phyloP scores from a whole-genome alignment of 805 yeast genomes.

The Allodekkera sacchari region DNA sequence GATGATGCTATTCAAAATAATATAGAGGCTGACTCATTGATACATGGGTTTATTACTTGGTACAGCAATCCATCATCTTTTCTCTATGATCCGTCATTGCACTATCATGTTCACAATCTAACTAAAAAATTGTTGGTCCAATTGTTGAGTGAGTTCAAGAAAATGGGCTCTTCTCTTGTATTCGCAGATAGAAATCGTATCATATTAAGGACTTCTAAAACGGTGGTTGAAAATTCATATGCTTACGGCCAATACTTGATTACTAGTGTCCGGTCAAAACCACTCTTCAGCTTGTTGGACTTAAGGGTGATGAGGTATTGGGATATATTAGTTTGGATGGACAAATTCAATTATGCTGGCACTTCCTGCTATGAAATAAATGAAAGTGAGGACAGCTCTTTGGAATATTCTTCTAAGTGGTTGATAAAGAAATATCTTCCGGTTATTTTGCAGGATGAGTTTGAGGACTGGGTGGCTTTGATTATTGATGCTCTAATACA shows the following conservation, averaged over 20 bases:
- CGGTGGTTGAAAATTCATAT: slow-evolving; percentile 76
- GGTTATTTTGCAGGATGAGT: slow-evolving; percentile 64
- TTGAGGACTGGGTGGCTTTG: slow-evolving; percentile 78
- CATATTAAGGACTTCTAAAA: slow-evolving; percentile 64
- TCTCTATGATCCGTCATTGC: slow-evolving; percentile 69
- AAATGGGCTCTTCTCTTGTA: slow-evolving; percentile 71
- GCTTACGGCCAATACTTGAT: slow-evolving; percentile 83
- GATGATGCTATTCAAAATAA: slow-evolving; percentile 63
- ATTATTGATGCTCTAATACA: slow-evolving; percentile 64
- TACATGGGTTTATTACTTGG: slow-evolving; percentile 80
- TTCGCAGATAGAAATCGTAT: slow-evolving; percentile 75
- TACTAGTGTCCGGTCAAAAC: slow-evolving; percentile 69
- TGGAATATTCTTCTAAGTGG: slow-evolving; percentile 61
- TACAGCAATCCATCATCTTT: slow-evolving; percentile 66
- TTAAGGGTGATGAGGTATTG: slow-evolving; percentile 68
- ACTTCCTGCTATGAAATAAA: slow-evolving; percentile 39
- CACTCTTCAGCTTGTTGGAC: slow-evolving; percentile 77
- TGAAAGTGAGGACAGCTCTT: slow-evolving; percentile 26
- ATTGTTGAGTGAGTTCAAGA: slow-evolving; percentile 66
- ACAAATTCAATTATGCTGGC: slow-evolving; percentile 81
- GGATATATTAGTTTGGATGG: slow-evolving; percentile 96
- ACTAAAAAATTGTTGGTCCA: slow-evolving; percentile 78
- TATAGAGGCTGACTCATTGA: slow-evolving; percentile 71
- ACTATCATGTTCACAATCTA: slow-evolving; percentile 81
- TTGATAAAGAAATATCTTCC: slow-evolving; percentile 73